These are phyloP conservation scores for Debaryomyces fabryi DNA, from an alignment of 1,139 yeast species.

Conservation along the genomic window DNA sequence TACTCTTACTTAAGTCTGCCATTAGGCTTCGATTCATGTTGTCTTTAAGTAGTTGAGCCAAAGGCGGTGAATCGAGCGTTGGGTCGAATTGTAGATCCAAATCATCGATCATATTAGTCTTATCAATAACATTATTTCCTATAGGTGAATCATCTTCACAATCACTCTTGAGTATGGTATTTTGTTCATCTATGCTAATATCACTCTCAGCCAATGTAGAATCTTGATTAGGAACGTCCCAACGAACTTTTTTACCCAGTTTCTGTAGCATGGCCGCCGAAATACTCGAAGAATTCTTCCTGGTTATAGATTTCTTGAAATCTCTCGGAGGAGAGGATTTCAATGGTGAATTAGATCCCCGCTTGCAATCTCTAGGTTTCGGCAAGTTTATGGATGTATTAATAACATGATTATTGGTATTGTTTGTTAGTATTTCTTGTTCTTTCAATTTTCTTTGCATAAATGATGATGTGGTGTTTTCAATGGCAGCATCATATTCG, in stretches of 20 bases:
- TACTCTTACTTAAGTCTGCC: slow-evolving; percentile 1
- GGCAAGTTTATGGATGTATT: slow-evolving; percentile 2
- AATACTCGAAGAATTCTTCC: slow-evolving; percentile 17
- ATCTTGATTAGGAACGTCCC: slow-evolving; percentile 40
- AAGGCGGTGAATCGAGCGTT: slow-evolving; percentile 36
- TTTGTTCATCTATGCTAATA: slow-evolving; percentile 28
- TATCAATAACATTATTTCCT: slow-evolving; percentile 22
- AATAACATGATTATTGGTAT: not conserved
- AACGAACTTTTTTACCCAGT: slow-evolving; percentile 35
- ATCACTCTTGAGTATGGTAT: slow-evolving; percentile 24
- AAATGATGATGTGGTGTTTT: slow-evolving; percentile 31
- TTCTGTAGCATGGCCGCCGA: slow-evolving; percentile 18
- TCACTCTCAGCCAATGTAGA: slow-evolving; percentile 33
- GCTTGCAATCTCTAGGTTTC: slow-evolving; percentile 21
- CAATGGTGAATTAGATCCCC: slow-evolving; percentile 35
- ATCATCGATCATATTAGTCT: slow-evolving; percentile 26
- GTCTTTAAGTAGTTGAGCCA: slow-evolving; percentile 5
- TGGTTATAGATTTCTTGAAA: slow-evolving; percentile 22
- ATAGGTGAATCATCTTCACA: slow-evolving; percentile 33
- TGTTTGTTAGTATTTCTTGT: slow-evolving; percentile 11
- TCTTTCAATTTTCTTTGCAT: slow-evolving; percentile 29
- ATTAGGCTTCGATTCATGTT: slow-evolving; percentile 6
- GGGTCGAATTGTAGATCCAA: slow-evolving; percentile 36
- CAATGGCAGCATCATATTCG: slow-evolving; percentile 40
- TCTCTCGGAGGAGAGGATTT: slow-evolving; percentile 32